Base-by-base conservation (phyloP, 805 yeast genomes). In the Saccharomyces cerevisiae region DNA sequence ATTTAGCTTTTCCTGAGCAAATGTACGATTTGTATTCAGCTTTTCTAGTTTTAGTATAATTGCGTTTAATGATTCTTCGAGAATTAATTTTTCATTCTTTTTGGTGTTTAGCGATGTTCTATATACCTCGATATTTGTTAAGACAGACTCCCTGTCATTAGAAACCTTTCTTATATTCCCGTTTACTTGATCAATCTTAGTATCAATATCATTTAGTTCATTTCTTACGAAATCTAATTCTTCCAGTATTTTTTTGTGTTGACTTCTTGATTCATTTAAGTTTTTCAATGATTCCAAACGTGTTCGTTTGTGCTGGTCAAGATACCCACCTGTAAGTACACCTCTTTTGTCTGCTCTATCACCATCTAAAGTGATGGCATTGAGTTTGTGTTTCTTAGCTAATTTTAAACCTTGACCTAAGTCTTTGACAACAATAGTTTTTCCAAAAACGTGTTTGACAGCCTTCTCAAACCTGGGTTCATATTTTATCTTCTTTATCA, bases 341-440 rank as follows among this genome's bases (percentile, higher is more conserved):
- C 99, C 99, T 59, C 77, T 81, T 49, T 81, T 82, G 61, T 89
- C 95, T 50, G 89, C 89, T 59, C 89, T 76, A 66, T 94, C 98
- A 60, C 99, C 99, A 68, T 89, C 96, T 17, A 92, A 72, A 0
- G 99, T 94, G 14, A 94, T 86, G 0, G 96, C 87, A 61, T 80
- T 83, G 26, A 91, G 70, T 30, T 80, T 79, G 66, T 75, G 79
- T 9, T 73, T 69, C 49, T 79, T 79, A 0, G 96, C 83, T 29
- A 87, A 71, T 59, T 82, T 84, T 2, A 84, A 75, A 3, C 96
- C 96, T 30, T 77, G 75, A 49, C 79, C 83, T 48, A 92, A 70
- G 57, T 85, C 82, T 54, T 80, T 78, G 52, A 91, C 84, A 1
- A 94, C 91, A 46, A 91, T 80, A 0, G 94, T 82, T 61, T 78